Base-by-base conservation (phyloP, 179 eudicot species). In the Nepenthes alata region DNA sequence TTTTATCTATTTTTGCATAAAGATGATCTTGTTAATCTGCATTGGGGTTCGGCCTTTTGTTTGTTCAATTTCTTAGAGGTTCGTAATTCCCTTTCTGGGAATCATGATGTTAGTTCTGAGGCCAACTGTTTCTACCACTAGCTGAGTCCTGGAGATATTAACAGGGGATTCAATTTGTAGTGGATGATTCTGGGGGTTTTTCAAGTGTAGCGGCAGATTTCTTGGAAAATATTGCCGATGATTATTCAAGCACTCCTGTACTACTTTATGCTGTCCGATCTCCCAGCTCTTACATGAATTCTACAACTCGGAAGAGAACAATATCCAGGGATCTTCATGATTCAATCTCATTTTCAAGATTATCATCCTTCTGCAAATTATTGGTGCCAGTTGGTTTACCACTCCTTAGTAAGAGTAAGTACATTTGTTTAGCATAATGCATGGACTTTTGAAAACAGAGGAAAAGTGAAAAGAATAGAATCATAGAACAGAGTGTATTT, bases 131-230 rank as follows among this genome's bases (percentile, higher is more conserved):
- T 5, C 0, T 54, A 13, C n/a, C 35, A 34, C 6, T 54, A 34
- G 36, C 53, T 50, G 15, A 58, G 60, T 59, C 14, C 50, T 54
- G 45, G 55, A 55, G 39, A 10, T 67, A 47, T 64, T 71, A 67
- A 60, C 82, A 89, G 96, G 98, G 98, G 66, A 82, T 91, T 70
- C 96, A 91, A 81, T 84, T 72, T 74, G 47, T 89, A 55, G 85
- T 85, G 64, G 95, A 91, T 77, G 95, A 89, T 63, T 78, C 95
- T 8, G 96, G 98, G 64, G 98, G 96, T 10, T 91, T 88, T 74
- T 84, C 96, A 62, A 83, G 95, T 80, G 70, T 89, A 54, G 91
- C 89, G 15, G 86, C 82, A 56, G 90, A 84, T 60, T 77, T 91
- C 67, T 62, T 91, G 72, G 86, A 84, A 77, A 77, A 69, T 67